These are phyloP conservation scores for Verticillium tricorpus DNA, from an alignment of 2,329 filamentous ascomycete species.

Conservation along the genomic window DNA sequence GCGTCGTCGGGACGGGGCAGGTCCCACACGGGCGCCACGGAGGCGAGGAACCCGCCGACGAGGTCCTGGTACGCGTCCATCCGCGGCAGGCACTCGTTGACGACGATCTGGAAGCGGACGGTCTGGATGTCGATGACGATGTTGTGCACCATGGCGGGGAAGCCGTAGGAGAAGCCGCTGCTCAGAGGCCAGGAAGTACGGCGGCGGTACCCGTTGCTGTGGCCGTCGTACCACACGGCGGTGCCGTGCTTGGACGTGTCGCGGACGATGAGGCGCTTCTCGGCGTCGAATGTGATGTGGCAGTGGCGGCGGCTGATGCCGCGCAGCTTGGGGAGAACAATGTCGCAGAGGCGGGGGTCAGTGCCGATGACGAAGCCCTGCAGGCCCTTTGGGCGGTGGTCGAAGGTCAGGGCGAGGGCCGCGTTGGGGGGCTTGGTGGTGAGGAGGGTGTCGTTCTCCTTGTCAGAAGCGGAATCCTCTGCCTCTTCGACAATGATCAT, in stretches of 20 bases:
- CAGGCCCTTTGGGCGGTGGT: conserved; percentile 24
- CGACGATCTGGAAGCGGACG: conserved; percentile 31
- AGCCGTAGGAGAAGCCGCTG: conserved; percentile 25
- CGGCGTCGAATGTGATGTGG: conserved; percentile 31
- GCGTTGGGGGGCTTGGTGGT: conserved; percentile 7
- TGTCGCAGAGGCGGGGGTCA: conserved; percentile 28
- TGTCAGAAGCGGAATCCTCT: conserved; percentile 7
- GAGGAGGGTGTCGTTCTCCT: conserved; percentile 8
- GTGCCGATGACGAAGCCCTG: conserved; percentile 34
- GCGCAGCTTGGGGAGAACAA: conserved; percentile 28
- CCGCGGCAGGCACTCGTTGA: conserved; percentile 29
- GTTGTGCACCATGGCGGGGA: conserved; percentile 26
- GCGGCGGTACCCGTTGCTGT: conserved; percentile 29
- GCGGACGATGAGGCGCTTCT: conserved; percentile 30
- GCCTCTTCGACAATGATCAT: conserved; percentile 2
- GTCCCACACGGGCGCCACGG: conserved; percentile 2
- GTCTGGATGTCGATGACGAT: conserved; percentile 34
- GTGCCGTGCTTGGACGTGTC: conserved; percentile 33
- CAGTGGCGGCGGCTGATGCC: conserved; percentile 32
- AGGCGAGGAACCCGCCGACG: conserved; percentile 26
- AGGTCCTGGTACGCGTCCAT: conserved; percentile 25
- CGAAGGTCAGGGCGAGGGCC: conserved; percentile 31
- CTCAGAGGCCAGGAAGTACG: conserved; percentile 31
- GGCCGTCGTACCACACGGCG: conserved; percentile 37
- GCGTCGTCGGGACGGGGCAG: neutral